Evolutionary conservation across 495 filamentous ascomycete genomes (phyloP).

Genomic region (Aspergillus diversus): DNA sequence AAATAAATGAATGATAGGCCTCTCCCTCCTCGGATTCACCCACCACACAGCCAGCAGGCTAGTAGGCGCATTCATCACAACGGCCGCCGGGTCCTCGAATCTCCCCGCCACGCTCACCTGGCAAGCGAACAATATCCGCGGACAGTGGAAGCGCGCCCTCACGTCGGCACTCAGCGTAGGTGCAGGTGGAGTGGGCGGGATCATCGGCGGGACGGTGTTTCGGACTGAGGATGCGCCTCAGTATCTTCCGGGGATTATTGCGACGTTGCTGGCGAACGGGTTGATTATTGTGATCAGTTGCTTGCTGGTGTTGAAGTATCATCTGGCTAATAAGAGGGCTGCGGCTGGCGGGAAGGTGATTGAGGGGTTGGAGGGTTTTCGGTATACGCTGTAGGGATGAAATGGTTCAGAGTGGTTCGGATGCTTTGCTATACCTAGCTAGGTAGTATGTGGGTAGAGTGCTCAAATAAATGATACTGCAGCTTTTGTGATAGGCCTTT

Average conservation of each 20-base stretch:
- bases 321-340: conserved; percentile 52
- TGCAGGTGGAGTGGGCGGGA: conserved; percentile 55
- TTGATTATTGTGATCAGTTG: conserved; percentile 36
- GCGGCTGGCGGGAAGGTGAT: conserved; percentile 46
- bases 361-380: conserved; percentile 45
- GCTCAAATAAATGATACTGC: too few relatives aligned
- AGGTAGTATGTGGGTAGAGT: too few relatives aligned
- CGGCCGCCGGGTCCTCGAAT: not conserved
- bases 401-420: too few relatives aligned
- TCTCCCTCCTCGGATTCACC: not conserved
- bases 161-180: conserved; percentile 49
- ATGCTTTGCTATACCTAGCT: too few relatives aligned
- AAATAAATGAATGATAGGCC: not conserved
- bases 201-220: conserved; percentile 56
- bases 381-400: conserved; percentile 21
- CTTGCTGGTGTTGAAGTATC: conserved; percentile 27
- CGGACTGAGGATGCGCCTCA: conserved; percentile 51
- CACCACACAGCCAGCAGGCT: not conserved
- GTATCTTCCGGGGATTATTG: conserved; percentile 51
- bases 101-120: not conserved
- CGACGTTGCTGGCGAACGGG: conserved; percentile 38
- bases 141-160: conserved; percentile 63
- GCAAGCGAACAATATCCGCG: conserved; percentile 55
- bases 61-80: not conserved
- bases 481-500: too few relatives aligned